These are phyloP conservation scores for Mallotus repandus DNA, from an alignment of 441 rosid species.

Conservation along the genomic window DNA sequence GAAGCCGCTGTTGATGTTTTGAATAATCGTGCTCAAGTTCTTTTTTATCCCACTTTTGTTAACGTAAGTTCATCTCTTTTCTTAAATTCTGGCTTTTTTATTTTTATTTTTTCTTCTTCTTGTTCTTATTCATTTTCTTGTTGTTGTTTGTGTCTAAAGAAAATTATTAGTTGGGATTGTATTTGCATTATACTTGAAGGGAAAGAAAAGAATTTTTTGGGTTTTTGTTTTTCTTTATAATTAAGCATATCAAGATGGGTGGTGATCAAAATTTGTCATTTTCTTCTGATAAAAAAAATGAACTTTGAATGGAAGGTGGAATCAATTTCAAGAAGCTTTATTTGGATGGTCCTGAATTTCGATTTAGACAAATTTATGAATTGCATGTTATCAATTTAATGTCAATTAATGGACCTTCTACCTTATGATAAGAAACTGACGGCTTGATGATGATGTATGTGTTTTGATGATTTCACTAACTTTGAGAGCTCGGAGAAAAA, in stretches of 20 bases:
- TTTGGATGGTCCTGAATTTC: conserved; percentile 1
- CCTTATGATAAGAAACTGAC: too few species aligned
- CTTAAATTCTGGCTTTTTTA: not conserved
- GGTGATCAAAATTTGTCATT: not conserved
- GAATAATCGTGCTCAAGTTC: conserved; percentile 60
- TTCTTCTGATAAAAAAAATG: not conserved
- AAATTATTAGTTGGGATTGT: not conserved
- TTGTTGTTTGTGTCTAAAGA: not conserved
- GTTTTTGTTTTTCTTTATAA: not conserved
- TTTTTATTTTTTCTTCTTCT: not conserved
- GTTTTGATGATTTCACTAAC: not conserved
- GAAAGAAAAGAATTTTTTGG: not conserved
- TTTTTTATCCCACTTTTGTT: conserved; percentile 51
- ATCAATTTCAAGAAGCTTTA: not conserved
- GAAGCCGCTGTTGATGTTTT: conserved; percentile 73
- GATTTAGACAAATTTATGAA: not conserved
- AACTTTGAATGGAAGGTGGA: conserved; percentile 2
- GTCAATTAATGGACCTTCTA: not conserved
- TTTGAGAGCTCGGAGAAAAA: too few species aligned
- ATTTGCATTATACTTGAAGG: conserved; percentile 8
- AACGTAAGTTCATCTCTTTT: conserved; percentile 36
- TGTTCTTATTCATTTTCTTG: not conserved
- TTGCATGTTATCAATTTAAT: not conserved
- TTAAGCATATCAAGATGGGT: not conserved
- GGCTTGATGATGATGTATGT: not conserved